Percentiles rank a stretch among this genome's conserved stretches.
Evolutionary conservation across 371 early-diverging fungal genomes (phyloP).

Genomic region (Rhizopus delemar): DNA sequence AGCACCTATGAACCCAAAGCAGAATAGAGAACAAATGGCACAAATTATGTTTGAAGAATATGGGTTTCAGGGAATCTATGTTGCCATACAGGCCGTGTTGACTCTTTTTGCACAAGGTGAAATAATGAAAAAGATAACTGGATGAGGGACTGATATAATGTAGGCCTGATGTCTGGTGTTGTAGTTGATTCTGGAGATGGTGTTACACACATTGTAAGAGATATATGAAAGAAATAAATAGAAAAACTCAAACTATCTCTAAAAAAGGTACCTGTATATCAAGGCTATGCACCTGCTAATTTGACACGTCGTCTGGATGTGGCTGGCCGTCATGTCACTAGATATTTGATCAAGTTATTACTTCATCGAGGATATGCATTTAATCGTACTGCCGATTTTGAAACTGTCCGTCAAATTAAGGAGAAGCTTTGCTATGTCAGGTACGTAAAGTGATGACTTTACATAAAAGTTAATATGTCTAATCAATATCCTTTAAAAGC

Average conservation of each 20-base stretch:
- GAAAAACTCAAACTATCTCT: neutral
- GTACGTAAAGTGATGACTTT: constrained; percentile 38
- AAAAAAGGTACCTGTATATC: constrained; percentile 83
- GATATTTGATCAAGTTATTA: constrained; percentile 93
- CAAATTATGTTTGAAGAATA: constrained; percentile 96
- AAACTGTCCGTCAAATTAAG: constrained; percentile 95
- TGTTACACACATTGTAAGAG: constrained; percentile 90
- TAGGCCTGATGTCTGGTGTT: constrained; percentile 92
- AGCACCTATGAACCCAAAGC: constrained; percentile 93
- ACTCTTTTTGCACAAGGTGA: constrained; percentile 96
- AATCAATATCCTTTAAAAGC: constrained; percentile 41
- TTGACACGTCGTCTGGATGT: constrained; percentile 91
- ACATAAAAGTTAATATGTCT: too few relatives aligned
- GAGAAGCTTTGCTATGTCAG: constrained; percentile 97
- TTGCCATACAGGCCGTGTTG: constrained; percentile 97
- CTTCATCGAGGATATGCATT: constrained; percentile 94
- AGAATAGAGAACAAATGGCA: constrained; percentile 91
- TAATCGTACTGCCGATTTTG: constrained; percentile 97
- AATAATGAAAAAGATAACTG: constrained; percentile 3
- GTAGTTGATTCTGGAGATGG: constrained; percentile 98
- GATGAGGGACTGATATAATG: neutral
- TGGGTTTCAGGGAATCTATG: constrained; percentile 90
- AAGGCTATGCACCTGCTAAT: constrained; percentile 93
- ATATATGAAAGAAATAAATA: neutral
- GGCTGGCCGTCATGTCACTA: constrained; percentile 96